Conservation (phyloP, 1,284 basidiomycete species). For the Ceratobasidium sp. region DNA sequence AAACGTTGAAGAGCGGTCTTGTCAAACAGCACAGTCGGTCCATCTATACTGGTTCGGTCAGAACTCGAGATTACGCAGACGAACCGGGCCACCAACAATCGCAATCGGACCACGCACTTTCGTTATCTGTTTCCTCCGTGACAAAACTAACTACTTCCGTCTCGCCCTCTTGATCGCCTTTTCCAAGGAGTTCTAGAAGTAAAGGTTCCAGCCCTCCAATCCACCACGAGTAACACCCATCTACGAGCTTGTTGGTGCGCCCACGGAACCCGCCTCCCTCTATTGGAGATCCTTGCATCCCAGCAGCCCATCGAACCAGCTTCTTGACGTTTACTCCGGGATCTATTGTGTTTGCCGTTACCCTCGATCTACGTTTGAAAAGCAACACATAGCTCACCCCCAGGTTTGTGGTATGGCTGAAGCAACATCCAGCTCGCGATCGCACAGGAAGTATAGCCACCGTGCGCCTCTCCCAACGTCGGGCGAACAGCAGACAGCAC, state of each 20-base stretch:
- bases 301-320: constrained; percentile 84
- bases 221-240: constrained; percentile 99
- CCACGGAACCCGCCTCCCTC: constrained; percentile 96
- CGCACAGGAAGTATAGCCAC: constrained; percentile 96
- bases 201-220: constrained; percentile 91
- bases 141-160: constrained; percentile 45
- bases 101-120: constrained; percentile 69
- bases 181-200: constrained; percentile 73
- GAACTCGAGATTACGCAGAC: constrained; percentile 61
- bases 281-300: constrained; percentile 86
- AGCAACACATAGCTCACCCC: not conserved
- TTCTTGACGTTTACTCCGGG: constrained; percentile 70
- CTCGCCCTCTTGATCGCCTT: constrained; percentile 52
- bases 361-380: no score
- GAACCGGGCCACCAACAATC: constrained; percentile 64
- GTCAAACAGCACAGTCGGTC: constrained; percentile 49
- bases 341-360: constrained; percentile 44
- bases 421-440: constrained; percentile 87
- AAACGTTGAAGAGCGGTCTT: constrained; percentile 85
- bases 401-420: constrained; percentile 60
- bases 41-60: constrained; percentile 59
- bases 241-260: constrained; percentile 96
- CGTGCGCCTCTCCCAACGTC: constrained; percentile 93
- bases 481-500: constrained; percentile 59
- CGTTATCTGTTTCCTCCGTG: constrained; percentile 53